Evolutionary conservation across 129 eudicot species (phyloP).

Genomic region (Chrysanthemum seticuspe): DNA sequence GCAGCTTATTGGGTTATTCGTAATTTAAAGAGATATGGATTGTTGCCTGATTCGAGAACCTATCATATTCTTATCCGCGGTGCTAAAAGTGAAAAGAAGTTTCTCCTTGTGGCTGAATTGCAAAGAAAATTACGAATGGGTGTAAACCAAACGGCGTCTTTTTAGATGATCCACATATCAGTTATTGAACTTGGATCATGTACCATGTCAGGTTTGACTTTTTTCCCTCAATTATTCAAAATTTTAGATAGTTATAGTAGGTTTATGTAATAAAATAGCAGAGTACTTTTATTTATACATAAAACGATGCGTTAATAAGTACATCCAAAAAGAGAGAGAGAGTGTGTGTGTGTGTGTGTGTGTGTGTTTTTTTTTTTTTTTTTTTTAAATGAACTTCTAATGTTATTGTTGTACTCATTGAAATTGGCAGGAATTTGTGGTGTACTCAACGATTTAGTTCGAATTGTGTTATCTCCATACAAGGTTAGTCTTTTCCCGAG

Average conservation of each 20-base stretch:
- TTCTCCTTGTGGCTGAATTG: conserved; percentile 32
- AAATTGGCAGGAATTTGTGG: neutral
- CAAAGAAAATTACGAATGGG: conserved; percentile 22
- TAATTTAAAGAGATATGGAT: conserved; percentile 41
- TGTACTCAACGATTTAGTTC: neutral
- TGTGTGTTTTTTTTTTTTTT: too few species aligned
- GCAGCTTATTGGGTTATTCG: conserved; percentile 31
- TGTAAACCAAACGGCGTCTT: neutral
- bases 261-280: too few species aligned
- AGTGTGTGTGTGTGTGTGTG: too few species aligned
- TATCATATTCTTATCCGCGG: conserved; percentile 51
- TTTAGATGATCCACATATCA: neutral
- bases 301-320: too few species aligned
- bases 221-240: neutral
- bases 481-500: neutral
- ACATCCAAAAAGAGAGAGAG: too few species aligned
- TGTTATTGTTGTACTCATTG: neutral
- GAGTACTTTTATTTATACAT: too few species aligned
- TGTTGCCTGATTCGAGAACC: conserved; percentile 43
- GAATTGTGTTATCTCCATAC: neutral
- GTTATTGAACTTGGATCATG: neutral
- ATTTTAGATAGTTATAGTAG: neutral
- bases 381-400: neutral
- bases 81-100: conserved; percentile 28
- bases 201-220: neutral